These are phyloP conservation scores for Mucor mucedo DNA, from an alignment of 371 early-diverging fungal species.

Conservation along the genomic window DNA sequence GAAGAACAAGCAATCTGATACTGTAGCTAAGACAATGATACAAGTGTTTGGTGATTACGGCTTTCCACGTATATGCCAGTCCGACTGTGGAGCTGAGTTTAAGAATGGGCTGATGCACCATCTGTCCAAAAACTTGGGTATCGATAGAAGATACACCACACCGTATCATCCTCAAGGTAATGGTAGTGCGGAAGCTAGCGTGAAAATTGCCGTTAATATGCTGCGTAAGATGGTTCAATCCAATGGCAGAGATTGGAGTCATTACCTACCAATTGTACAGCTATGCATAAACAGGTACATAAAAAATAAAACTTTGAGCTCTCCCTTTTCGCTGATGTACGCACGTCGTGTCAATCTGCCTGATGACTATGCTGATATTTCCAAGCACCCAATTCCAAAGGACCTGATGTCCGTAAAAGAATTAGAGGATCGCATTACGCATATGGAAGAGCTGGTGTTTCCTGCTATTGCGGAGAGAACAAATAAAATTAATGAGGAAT, in stretches of 20 bases:
- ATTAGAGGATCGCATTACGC: constrained; percentile 1
- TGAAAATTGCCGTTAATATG: constrained; percentile 17
- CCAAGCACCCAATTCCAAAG: neutral
- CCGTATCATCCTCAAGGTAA: constrained; percentile 34
- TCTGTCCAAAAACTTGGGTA: constrained; percentile 4
- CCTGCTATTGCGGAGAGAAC: constrained; percentile 17
- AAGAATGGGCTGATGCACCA: constrained; percentile 12
- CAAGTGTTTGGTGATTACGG: neutral
- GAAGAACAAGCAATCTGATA: constrained; percentile 23
- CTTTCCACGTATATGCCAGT: neutral
- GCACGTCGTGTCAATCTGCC: constrained; percentile 14
- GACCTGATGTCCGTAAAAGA: constrained; percentile 4
- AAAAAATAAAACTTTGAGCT: neutral
- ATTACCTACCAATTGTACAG: constrained; percentile 28
- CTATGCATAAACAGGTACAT: constrained; percentile 10
- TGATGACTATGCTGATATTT: constrained; percentile 9
- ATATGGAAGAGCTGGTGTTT: constrained; percentile 14
- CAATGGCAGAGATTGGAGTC: constrained; percentile 24
- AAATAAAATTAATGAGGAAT: constrained; percentile 2
- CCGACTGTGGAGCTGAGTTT: constrained; percentile 40
- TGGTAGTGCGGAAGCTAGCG: constrained; percentile 29
- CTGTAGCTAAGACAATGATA: constrained; percentile 1
- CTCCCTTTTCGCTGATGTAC: constrained; percentile 29
- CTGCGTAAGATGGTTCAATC: constrained; percentile 21
- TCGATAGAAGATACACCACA: constrained; percentile 24